Percentiles rank a stretch among this genome's conserved stretches.
Conservation (phyloP, 768 basidiomycete genomes). For the Agrocybe chaxingu region DNA sequence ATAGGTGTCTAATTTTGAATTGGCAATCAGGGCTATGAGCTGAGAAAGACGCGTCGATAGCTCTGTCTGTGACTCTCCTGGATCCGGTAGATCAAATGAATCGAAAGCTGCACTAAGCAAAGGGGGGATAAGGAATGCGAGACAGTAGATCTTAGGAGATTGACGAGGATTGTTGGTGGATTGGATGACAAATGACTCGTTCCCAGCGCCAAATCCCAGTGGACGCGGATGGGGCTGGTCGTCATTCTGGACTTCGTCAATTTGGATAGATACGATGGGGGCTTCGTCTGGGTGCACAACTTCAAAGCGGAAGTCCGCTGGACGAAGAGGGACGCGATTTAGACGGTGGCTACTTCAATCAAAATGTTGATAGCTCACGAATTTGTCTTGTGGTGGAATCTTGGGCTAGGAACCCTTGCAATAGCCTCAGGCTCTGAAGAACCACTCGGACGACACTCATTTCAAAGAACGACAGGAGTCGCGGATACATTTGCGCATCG, state of each 20-base stretch:
- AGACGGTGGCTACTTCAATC: neutral
- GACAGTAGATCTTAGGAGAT: constrained; percentile 48
- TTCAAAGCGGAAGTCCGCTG: neutral
- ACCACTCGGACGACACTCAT: constrained; percentile 52
- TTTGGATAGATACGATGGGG: constrained; percentile 56
- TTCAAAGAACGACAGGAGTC: constrained; percentile 70
- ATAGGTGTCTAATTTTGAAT: constrained; percentile 63
- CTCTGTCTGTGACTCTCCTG: constrained; percentile 16
- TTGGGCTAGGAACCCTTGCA: constrained; percentile 7
- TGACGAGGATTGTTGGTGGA: constrained; percentile 62
- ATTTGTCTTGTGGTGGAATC: neutral
- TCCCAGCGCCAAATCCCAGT: neutral
- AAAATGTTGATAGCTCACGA: constrained; percentile 1
- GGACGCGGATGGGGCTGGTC: constrained; percentile 6
- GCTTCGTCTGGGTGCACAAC: constrained; percentile 16
- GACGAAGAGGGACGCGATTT: neutral
- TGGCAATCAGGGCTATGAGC: constrained; percentile 51
- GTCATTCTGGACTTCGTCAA: constrained; percentile 46
- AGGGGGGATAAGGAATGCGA: constrained; percentile 61
- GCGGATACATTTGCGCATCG: constrained; percentile 53
- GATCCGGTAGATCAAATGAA: constrained; percentile 39
- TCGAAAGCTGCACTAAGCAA: constrained; percentile 63
- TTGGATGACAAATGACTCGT: constrained; percentile 20
- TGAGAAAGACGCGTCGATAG: constrained; percentile 50
- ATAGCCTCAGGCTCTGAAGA: constrained; percentile 41